Conservation (phyloP, 192 early-diverging fungal genomes). For the Coemansia asiatica region DNA sequence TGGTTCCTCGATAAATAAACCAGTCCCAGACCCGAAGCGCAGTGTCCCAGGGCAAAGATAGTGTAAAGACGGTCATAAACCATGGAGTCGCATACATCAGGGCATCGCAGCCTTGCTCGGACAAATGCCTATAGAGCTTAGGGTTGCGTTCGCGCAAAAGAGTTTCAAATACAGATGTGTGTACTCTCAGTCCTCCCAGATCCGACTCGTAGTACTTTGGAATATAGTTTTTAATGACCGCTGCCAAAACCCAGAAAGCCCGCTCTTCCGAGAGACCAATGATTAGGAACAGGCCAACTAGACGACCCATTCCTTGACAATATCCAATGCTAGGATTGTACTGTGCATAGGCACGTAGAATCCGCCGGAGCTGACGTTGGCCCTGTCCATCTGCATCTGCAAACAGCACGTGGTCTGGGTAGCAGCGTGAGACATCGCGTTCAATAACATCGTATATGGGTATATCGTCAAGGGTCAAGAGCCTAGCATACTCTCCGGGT, state of each 20-base stretch:
- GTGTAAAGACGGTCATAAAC: constrained; percentile 91
- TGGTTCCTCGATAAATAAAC: constrained; percentile 76
- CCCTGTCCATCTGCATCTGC: constrained; percentile 65
- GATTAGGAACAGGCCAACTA: constrained; percentile 91
- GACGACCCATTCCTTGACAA: constrained; percentile 94
- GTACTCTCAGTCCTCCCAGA: constrained; percentile 72
- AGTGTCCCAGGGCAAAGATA: constrained; percentile 82
- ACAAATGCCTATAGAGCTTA: constrained; percentile 68
- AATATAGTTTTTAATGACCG: constrained; percentile 71
- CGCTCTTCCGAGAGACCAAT: constrained; percentile 77
- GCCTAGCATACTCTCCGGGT: constrained; percentile 33
- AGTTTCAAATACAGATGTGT: constrained; percentile 80
- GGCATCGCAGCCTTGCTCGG: constrained; percentile 72
- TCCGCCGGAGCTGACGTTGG: constrained; percentile 73
- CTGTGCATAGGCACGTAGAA: constrained; percentile 84
- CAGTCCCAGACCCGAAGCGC: constrained; percentile 92
- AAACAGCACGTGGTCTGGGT: constrained; percentile 86
- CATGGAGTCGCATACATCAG: constrained; percentile 92
- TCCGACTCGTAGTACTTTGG: constrained; percentile 77
- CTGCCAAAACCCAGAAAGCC: constrained; percentile 85
- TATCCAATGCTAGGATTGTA: constrained; percentile 86
- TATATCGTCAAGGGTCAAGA: constrained; percentile 17
- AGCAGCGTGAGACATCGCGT: constrained; percentile 83
- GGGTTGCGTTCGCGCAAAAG: constrained; percentile 69
- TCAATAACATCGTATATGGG: constrained; percentile 90